Evolutionary conservation across 805 yeast species (phyloP).

Genomic region (Saturnispora quitensis): DNA sequence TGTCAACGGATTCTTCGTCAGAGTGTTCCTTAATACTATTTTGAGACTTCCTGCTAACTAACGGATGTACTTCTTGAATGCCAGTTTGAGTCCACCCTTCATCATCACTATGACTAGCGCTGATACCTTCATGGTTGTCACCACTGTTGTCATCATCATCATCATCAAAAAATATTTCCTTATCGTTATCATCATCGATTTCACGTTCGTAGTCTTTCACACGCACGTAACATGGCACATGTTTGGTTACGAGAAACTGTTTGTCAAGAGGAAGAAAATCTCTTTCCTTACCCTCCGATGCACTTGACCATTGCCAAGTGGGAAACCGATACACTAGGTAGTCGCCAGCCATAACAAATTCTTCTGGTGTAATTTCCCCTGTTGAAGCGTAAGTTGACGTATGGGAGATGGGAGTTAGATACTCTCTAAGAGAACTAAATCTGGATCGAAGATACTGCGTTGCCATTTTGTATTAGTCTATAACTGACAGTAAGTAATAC

Average conservation of each 20-base stretch:
- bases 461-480: slow-evolving; percentile 15
- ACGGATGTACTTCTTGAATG: neutral
- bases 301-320: slow-evolving; percentile 88
- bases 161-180: slow-evolving; percentile 3
- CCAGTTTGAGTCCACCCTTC: slow-evolving; percentile 4
- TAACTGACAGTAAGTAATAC: neutral
- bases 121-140: neutral
- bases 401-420: slow-evolving; percentile 83
- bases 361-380: slow-evolving; percentile 94
- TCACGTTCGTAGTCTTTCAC: slow-evolving; percentile 43
- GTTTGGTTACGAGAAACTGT: slow-evolving; percentile 80
- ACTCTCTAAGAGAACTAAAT: slow-evolving; percentile 79
- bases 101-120: neutral
- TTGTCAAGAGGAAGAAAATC: slow-evolving; percentile 79
- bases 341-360: slow-evolving; percentile 91
- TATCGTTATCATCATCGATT: slow-evolving; percentile 25
- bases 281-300: slow-evolving; percentile 43
- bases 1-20: slow-evolving; percentile 21
- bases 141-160: slow-evolving; percentile 3
- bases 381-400: slow-evolving; percentile 76
- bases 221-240: slow-evolving; percentile 77
- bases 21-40: slow-evolving; percentile 9
- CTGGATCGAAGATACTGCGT: slow-evolving; percentile 51
- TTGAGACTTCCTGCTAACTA: neutral
- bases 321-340: slow-evolving; percentile 87